Base-by-base conservation (phyloP, 495 filamentous ascomycete genomes). In the Talaromyces ruber region DNA sequence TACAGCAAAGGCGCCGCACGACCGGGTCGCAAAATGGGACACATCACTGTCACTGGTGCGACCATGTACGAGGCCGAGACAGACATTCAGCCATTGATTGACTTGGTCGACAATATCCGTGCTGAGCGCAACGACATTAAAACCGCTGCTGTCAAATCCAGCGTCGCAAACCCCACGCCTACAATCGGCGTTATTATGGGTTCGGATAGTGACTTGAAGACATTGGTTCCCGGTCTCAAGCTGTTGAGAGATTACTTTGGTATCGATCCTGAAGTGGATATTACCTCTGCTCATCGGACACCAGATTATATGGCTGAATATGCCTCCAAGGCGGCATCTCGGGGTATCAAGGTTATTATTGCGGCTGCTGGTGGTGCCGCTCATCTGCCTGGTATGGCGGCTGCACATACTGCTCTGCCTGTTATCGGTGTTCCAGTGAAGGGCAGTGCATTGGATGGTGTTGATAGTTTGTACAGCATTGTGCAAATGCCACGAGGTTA, bases 281-380 rank as follows among this genome's bases (percentile, higher is more conserved):
- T 98, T 74, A 96, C 92, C 28, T 97, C 93, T 47, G 94, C 94
- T 7, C 94, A 98, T 74, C 86, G 94, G 63, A 98, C 93, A 28
- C 91, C 92, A 14, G 79, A 86, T 65, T 85, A 81, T 65, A 96
- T 98, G 90, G 85, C 85, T 65, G 68, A 82, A 21, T 93, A 91
- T 70, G 90, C 90, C 28, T 80, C 81, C 53, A 75, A 79, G 45
- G 91, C 92, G 24, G 83, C 84, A 3, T 79, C 76, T 11, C 79
- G 82, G 1, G 89, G 90, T 26, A 82, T 96, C 75, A 88, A 89
- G 73, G 92, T 94, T 45, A 92, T 98, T 71, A 96, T 98, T 71
- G 93, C 94, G 0, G 93, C 92, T 11, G 94, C 95, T 16, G 93
- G 93, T 52, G 93, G 94, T 43, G 92, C 92, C 1, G 93, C 93